Conservation (phyloP, 148 eudicot species). For the Persicaria tinctoria region DNA sequence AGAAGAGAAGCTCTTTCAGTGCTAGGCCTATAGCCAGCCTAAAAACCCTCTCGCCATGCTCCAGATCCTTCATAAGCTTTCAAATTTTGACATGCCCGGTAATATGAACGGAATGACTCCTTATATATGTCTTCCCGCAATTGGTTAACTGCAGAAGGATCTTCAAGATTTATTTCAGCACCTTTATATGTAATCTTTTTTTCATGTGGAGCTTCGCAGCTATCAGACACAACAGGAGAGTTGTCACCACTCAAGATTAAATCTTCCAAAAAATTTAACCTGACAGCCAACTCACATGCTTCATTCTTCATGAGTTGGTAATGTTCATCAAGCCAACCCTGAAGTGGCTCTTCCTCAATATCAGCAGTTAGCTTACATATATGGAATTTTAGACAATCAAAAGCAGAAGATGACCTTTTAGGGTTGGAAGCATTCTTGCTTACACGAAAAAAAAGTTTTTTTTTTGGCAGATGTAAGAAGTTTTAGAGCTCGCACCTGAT, state of each 20-base stretch:
- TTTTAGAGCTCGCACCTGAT: conserved; percentile 87
- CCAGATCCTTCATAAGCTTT: conserved; percentile 73
- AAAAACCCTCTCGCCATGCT: conserved; percentile 79
- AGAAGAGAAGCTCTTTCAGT: conserved; percentile 66
- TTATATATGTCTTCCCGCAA: conserved; percentile 70
- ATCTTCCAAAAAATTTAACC: conserved; percentile 78
- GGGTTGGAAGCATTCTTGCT: conserved; percentile 60
- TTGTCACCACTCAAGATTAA: conserved; percentile 41
- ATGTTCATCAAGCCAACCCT: conserved; percentile 99
- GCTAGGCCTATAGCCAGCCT: conserved; percentile 91
- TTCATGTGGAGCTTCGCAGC: conserved; percentile 36
- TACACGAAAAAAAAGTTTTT: conserved; percentile 44
- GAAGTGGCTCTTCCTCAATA: conserved; percentile 95
- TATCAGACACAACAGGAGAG: conserved; percentile 35
- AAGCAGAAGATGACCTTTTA: conserved; percentile 52
- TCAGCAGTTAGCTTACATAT: conserved; percentile 80
- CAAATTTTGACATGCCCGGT: conserved; percentile 75
- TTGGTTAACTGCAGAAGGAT: conserved; percentile 48
- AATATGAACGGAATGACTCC: conserved; percentile 68
- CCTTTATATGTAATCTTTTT: conserved; percentile 44
- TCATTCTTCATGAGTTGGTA: conserved; percentile 76
- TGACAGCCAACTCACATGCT: conserved; percentile 84
- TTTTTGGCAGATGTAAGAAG: conserved; percentile 78
- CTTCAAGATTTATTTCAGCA: conserved; percentile 55
- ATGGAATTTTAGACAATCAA: conserved; percentile 66